Conservation (phyloP, 2,329 filamentous ascomycete species). For the Talaromyces sp. region DNA sequence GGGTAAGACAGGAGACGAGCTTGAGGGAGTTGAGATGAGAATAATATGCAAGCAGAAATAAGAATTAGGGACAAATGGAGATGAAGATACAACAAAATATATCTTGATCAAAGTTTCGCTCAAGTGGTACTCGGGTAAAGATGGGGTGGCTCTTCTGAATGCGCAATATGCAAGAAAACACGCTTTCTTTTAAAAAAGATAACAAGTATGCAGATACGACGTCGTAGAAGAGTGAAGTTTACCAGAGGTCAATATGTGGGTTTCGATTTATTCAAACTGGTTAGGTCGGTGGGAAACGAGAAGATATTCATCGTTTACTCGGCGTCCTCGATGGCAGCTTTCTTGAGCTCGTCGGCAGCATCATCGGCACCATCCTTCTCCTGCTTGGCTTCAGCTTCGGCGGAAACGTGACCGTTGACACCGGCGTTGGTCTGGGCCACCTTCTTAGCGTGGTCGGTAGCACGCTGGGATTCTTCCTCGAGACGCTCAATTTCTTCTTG, state of each 20-base stretch:
- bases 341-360: slow-evolving; percentile 59
- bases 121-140: slow-evolving; percentile 2
- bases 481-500: slow-evolving; percentile 92
- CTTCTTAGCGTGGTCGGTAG: slow-evolving; percentile 51
- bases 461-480: slow-evolving; percentile 62
- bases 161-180: slow-evolving; percentile 13
- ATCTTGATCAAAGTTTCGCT: slow-evolving; percentile 11
- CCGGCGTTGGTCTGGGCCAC: slow-evolving; percentile 51
- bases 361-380: slow-evolving; percentile 61
- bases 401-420: slow-evolving; percentile 54
- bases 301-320: slow-evolving; percentile 28
- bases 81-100: slow-evolving; percentile 9
- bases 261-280: slow-evolving; percentile 4
- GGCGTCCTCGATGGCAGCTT: slow-evolving; percentile 60
- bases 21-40: slow-evolving; percentile 14
- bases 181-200: slow-evolving; percentile 5
- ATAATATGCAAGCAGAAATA: neutral
- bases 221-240: slow-evolving; percentile 1
- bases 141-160: slow-evolving; percentile 10
- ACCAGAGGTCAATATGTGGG: slow-evolving; percentile 3
- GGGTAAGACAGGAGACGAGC: neutral
- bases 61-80: neutral
- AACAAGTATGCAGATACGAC: slow-evolving; percentile 2
- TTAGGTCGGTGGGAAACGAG: neutral
- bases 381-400: slow-evolving; percentile 55